Evolutionary conservation across 2,329 filamentous ascomycete genomes (phyloP).

Genomic region (Cytospora chrysosperma): DNA sequence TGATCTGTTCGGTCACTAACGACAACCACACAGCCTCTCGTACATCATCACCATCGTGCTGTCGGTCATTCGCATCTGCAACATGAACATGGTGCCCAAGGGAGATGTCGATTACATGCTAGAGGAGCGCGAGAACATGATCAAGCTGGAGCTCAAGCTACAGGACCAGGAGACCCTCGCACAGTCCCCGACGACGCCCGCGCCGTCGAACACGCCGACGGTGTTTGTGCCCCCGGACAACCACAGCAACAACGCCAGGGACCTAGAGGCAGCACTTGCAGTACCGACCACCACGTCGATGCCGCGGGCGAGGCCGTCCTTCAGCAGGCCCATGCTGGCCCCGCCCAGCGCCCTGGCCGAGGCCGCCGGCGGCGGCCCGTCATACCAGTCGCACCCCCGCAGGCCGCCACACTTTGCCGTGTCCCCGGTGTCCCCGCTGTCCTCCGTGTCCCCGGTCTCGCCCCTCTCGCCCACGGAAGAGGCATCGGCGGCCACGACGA

Average conservation of each 20-base stretch:
- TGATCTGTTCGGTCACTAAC: not conserved
- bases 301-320: not conserved
- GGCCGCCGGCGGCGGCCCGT: not conserved
- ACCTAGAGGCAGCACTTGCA: not conserved
- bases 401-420: not conserved
- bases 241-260: not conserved
- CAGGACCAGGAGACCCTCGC: conserved; percentile 21
- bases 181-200: not conserved
- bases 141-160: conserved; percentile 30
- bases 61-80: conserved; percentile 32
- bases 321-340: not conserved
- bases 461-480: not conserved
- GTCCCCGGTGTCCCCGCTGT: not conserved
- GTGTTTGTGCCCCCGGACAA: not conserved
- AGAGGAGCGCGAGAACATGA: conserved; percentile 28
- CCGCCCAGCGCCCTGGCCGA: not conserved
- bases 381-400: conserved; percentile 1
- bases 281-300: not conserved
- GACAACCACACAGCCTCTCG: conserved; percentile 28
- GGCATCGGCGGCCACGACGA: not conserved
- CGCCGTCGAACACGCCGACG: not conserved
- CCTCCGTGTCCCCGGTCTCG: conserved; percentile 6
- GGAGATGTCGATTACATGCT: conserved; percentile 29
- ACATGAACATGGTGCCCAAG: conserved; percentile 32
- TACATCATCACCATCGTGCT: conserved; percentile 33